Percentiles rank a stretch among this genome's conserved stretches.
phyloP scores from a whole-genome alignment of 192 early-diverging fungal species.

The Gigaspora rosea region DNA sequence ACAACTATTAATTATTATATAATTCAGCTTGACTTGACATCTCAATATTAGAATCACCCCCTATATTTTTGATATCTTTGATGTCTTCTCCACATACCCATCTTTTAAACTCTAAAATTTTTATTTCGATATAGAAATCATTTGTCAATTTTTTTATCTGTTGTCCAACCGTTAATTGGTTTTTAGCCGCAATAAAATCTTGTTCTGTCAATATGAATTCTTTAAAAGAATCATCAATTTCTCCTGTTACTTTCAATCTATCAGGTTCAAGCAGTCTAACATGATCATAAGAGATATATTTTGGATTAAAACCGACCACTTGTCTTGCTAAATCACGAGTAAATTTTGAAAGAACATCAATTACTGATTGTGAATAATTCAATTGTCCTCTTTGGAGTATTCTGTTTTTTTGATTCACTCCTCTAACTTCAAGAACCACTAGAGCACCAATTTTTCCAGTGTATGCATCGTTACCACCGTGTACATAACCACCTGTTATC shows the following conservation, averaged over 20 bases:
- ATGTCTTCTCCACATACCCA: slow-evolving; percentile 75
- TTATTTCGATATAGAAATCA: slow-evolving; percentile 49
- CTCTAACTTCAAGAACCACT: slow-evolving; percentile 57
- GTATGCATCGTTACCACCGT: slow-evolving; percentile 59
- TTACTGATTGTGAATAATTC: slow-evolving; percentile 29
- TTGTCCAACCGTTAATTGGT: slow-evolving; percentile 50
- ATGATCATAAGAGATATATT: slow-evolving; percentile 51
- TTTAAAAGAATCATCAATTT: slow-evolving; percentile 32
- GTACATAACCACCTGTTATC: slow-evolving; percentile 69
- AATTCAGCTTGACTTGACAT: too few species aligned
- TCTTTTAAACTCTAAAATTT: slow-evolving; percentile 71
- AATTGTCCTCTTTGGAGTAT: slow-evolving; percentile 37
- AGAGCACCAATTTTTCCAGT: slow-evolving; percentile 83
- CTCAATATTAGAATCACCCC: too few species aligned
- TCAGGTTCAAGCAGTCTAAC: slow-evolving; percentile 44
- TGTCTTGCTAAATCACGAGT: slow-evolving; percentile 82
- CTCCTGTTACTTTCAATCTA: slow-evolving; percentile 48
- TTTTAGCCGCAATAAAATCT: slow-evolving; percentile 70
- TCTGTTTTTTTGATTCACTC: slow-evolving; percentile 23
- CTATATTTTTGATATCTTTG: too few species aligned
- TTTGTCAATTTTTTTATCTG: slow-evolving; percentile 56
- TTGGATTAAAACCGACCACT: slow-evolving; percentile 80
- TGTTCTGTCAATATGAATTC: slow-evolving; percentile 62
- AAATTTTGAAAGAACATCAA: slow-evolving; percentile 53
- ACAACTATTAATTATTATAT: too few species aligned